Percentiles rank a stretch among this genome's conserved stretches.
These are phyloP conservation scores for Backusella westeae DNA, from an alignment of 192 early-diverging fungal genomes.

Conservation along the genomic window DNA sequence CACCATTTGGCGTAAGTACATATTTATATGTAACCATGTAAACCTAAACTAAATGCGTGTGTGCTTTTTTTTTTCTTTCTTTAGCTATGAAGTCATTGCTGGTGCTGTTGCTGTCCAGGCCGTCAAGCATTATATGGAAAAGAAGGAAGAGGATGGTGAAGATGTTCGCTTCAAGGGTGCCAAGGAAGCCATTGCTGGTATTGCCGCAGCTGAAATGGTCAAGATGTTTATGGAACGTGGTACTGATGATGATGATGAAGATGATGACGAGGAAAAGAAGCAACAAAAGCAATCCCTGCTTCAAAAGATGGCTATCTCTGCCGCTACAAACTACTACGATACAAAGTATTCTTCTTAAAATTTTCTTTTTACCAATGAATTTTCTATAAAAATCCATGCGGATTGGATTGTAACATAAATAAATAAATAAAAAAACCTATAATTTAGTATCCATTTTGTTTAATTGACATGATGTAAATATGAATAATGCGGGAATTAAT, in stretches of 20 bases:
- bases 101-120: conserved; percentile 58
- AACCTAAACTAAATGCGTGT: not conserved
- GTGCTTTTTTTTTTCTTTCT: not conserved
- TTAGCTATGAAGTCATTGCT: conserved; percentile 42
- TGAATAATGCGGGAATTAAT: too few relatives aligned
- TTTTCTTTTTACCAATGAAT: not conserved
- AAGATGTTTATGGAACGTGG: conserved; percentile 32
- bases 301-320: conserved; percentile 26
- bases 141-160: conserved; percentile 25
- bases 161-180: conserved; percentile 10
- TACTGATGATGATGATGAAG: conserved; percentile 24
- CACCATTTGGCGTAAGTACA: conserved; percentile 11
- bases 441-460: not conserved
- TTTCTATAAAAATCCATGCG: not conserved
- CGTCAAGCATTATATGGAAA: conserved; percentile 38
- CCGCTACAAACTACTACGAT: conserved; percentile 30
- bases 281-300: conserved; percentile 16
- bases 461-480: not conserved
- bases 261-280: conserved; percentile 27
- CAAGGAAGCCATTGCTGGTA: conserved; percentile 19
- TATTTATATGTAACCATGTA: not conserved
- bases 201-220: conserved; percentile 24
- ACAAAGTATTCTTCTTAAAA: conserved; percentile 12
- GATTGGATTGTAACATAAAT: not conserved
- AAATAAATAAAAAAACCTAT: not conserved